A percentile compares a stretch with the other conserved stretches of the same genome.
phyloP scores from a whole-genome alignment of 2,329 filamentous ascomycete species.

The Penicillium expansum region DNA sequence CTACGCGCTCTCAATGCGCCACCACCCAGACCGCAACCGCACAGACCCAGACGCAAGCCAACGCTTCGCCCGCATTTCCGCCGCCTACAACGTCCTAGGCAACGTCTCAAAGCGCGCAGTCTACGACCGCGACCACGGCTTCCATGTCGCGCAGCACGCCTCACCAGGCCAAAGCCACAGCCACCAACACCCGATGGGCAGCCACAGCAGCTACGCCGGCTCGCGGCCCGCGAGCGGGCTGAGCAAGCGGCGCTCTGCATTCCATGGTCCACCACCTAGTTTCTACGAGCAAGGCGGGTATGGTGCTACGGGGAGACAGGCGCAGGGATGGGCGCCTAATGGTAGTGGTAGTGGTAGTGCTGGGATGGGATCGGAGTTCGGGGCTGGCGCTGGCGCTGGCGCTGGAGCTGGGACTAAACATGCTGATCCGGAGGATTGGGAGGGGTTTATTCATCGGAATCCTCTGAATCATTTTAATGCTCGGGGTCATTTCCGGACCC shows the following conservation, averaged over 20 bases:
- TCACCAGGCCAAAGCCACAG: constrained; percentile 25
- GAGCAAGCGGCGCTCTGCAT: constrained; percentile 70
- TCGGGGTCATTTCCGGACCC: constrained; percentile 68
- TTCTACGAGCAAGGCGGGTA: constrained; percentile 84
- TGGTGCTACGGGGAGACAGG: constrained; percentile 60
- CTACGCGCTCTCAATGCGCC: constrained; percentile 83
- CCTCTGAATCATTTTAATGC: constrained; percentile 77
- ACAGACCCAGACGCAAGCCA: constrained; percentile 67
- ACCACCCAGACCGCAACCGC: constrained; percentile 91
- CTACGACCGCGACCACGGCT: constrained; percentile 67
- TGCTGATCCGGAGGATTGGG: constrained; percentile 32
- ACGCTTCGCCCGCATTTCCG: constrained; percentile 78
- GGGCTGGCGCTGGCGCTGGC: not conserved
- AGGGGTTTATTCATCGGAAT: constrained; percentile 42
- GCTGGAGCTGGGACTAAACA: not conserved
- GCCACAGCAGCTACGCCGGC: constrained; percentile 55
- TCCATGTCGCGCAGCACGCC: constrained; percentile 33
- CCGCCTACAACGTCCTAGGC: constrained; percentile 77
- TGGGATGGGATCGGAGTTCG: not conserved
- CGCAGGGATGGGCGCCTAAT: constrained; percentile 45
- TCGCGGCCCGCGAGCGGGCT: constrained; percentile 76
- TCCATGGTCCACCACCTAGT: constrained; percentile 80
- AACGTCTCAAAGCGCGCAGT: constrained; percentile 68
- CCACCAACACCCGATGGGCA: constrained; percentile 46
- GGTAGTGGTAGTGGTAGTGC: constrained; percentile 26